These are phyloP conservation scores for Wickerhamomyces sp. DNA, from an alignment of 1,139 yeast genomes.

Conservation along the genomic window DNA sequence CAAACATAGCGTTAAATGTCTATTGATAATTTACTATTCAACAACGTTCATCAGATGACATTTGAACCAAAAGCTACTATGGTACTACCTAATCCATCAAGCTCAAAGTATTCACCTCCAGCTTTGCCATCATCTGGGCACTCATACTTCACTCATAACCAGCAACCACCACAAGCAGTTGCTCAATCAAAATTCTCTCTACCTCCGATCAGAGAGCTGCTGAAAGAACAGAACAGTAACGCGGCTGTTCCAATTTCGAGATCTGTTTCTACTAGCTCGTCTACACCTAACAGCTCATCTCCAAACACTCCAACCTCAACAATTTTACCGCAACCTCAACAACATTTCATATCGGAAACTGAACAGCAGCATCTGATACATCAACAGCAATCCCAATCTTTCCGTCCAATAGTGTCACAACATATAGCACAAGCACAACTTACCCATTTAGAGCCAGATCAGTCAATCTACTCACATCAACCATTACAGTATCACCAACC, in stretches of 20 bases:
- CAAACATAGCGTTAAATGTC: conserved; percentile 9
- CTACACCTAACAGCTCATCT: not conserved
- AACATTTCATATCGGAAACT: conserved; percentile 3
- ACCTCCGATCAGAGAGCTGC: conserved; percentile 24
- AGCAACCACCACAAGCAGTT: not conserved
- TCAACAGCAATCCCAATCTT: conserved; percentile 5
- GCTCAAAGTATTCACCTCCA: conserved; percentile 10
- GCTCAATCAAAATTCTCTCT: conserved; percentile 15
- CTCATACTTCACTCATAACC: conserved; percentile 2
- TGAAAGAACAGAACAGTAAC: conserved; percentile 9
- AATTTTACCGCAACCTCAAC: conserved; percentile 2
- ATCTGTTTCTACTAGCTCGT: not conserved
- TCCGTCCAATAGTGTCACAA: conserved; percentile 1
- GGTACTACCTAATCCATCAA: conserved; percentile 19
- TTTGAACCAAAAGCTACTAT: conserved; percentile 11
- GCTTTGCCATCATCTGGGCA: not conserved
- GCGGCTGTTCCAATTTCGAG: not conserved
- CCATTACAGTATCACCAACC: conserved; percentile 3
- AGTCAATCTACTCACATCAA: conserved; percentile 3
- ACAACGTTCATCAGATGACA: conserved; percentile 1
- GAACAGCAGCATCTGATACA: conserved; percentile 5
- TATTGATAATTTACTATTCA: conserved; percentile 13
- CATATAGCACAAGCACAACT: conserved; percentile 3
- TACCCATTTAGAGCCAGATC: not conserved
- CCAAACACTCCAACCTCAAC: not conserved